Conservation (phyloP, 164 flowering plant species). For the Tetracentron sinense region DNA sequence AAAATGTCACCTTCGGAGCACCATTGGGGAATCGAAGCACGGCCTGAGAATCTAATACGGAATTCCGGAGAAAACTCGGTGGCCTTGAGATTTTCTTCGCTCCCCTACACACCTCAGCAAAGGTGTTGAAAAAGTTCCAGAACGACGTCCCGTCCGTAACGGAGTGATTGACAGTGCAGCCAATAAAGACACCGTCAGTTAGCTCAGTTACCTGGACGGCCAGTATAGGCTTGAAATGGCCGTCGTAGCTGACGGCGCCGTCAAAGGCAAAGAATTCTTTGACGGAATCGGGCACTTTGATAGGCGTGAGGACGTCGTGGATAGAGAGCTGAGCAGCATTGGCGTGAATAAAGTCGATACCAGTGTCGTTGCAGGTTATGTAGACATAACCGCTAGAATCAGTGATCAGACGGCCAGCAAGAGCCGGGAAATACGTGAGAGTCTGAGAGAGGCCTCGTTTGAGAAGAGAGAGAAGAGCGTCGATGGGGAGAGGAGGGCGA, state of each 20-base stretch:
- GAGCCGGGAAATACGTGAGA: conserved; percentile 55
- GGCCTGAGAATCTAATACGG: conserved; percentile 40
- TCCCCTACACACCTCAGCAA: conserved; percentile 46
- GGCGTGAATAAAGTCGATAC: conserved; percentile 48
- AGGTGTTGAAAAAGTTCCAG: conserved; percentile 74
- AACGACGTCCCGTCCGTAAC: conserved; percentile 62
- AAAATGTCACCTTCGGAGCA: conserved; percentile 53
- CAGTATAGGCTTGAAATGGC: conserved; percentile 43
- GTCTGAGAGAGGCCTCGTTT: conserved; percentile 34
- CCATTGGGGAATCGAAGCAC: conserved; percentile 45
- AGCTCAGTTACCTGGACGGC: conserved; percentile 65
- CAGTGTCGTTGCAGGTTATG: conserved; percentile 54
- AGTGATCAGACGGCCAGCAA: conserved; percentile 55
- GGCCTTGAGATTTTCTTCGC: conserved; percentile 17
- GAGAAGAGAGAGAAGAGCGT: conserved; percentile 25
- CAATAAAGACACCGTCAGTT: conserved; percentile 61
- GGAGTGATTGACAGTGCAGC: conserved; percentile 57
- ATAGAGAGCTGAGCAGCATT: conserved; percentile 22
- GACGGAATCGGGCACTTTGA: conserved; percentile 39
- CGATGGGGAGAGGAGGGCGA: no score
- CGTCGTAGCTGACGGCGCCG: conserved; percentile 40
- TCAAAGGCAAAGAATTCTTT: conserved; percentile 42
- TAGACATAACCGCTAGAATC: conserved; percentile 40
- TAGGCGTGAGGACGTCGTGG: conserved; percentile 24
- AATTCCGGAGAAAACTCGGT: conserved; percentile 45